Evolutionary conservation across 352 stramenopile genomes (phyloP), one percentile per base, ranked within the genome.

Genomic region (Phytophthora constricta): DNA sequence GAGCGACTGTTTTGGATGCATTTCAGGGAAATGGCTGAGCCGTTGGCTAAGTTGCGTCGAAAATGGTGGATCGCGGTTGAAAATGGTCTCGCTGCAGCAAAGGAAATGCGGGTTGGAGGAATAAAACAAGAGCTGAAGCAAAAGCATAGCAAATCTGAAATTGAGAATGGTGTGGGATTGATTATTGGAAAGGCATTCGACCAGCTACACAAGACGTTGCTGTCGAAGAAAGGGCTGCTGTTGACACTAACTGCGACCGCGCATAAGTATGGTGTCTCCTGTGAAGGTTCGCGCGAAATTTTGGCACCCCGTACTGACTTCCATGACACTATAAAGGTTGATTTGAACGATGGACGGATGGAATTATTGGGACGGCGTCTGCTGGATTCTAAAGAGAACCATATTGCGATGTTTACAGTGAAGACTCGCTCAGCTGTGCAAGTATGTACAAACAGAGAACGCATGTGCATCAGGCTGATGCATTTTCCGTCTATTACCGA

Each of bases 41-140:
- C 67, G 1, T 48, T 82, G 52, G 26, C 8, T n/a, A 7, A 26
- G 0, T 34, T 84, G 52, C 67, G 55, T 17, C 33, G 34, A 5
- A 72, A 76, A 28, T 84, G 76, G 73, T 68, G 63, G 53, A 50
- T 68, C 52, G 65, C 60, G 4, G 43, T 83, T 26, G 54, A 80
- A 47, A 70, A 49, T 33, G 43, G 41, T 2, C 27, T 80, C 47
- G 61, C 42, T 25, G 53, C 17, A 8, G 55, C 34, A 0, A 59
- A 45, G 10, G 22, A 58, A 2, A 34, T n/a, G 2, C 27, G 47
- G 14, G 26, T 62, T 4, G 14, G 59, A 46, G 5, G 65, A 20
- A n/a, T 77, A 27, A 62, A 57, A 13, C 57, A 8, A 27, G 7
- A 11, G 55, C 5, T 66, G 60, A 34, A 0, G 17, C 22, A 45